Conservation (phyloP, 306 rosid genomes). For the Castanospermum australe region DNA sequence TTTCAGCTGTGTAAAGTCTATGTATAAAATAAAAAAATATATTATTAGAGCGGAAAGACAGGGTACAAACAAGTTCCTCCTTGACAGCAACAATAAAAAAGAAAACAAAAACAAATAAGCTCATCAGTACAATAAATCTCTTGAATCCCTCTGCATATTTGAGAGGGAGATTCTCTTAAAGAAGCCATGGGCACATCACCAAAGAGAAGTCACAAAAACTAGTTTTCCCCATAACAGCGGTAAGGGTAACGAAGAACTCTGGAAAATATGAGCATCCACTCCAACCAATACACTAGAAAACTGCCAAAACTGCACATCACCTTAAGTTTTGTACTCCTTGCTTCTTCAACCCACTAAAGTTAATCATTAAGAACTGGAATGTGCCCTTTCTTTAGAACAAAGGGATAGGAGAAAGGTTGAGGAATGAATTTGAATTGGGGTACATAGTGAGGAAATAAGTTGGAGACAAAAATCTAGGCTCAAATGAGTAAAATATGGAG, state of each 20-base stretch:
- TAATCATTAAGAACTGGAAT: background rate
- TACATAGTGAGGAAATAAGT: no score
- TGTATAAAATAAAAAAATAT: background rate
- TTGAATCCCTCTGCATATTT: background rate
- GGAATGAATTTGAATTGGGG: no score
- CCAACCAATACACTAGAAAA: background rate
- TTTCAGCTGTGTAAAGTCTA: background rate
- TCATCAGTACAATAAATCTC: constrained; percentile 10
- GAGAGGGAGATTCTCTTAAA: background rate
- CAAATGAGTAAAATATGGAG: no score
- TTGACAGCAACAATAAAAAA: background rate
- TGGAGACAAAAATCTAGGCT: no score
- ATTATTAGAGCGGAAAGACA: background rate
- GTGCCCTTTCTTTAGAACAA: background rate
- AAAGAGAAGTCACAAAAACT: constrained; percentile 1
- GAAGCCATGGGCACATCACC: background rate
- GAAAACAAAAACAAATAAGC: background rate
- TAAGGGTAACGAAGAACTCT: background rate
- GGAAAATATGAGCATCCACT: background rate
- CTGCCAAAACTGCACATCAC: constrained; percentile 2
- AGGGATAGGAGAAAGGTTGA: background rate
- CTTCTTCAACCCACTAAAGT: background rate
- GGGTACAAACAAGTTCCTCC: background rate
- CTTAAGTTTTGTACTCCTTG: background rate
- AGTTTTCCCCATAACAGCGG: background rate